Conservation (phyloP, 306 rosid species). For the Citrullus mucosospermus region DNA sequence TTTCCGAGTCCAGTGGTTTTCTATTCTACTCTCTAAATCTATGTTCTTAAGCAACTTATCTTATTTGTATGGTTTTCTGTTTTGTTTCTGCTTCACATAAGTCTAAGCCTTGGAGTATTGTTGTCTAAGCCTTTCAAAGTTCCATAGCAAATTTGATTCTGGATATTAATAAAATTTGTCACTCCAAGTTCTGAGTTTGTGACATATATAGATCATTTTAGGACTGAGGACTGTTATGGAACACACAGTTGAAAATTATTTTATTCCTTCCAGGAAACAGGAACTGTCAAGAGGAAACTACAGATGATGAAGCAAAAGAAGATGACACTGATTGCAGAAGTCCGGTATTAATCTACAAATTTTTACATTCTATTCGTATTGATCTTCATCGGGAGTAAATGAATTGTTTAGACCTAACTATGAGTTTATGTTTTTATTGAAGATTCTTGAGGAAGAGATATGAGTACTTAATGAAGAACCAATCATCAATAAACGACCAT, state of each 20-base stretch:
- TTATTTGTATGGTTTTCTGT: background rate
- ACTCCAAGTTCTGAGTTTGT: background rate
- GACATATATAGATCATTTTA: background rate
- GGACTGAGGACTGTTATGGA: background rate
- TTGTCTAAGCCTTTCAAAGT: background rate
- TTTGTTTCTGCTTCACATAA: background rate
- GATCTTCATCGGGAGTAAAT: background rate
- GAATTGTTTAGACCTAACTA: background rate
- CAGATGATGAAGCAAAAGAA: constrained; percentile 43
- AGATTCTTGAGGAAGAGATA: constrained; percentile 70
- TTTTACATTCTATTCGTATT: background rate
- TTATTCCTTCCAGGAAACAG: constrained; percentile 46
- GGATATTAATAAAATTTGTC: background rate
- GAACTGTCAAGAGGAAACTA: constrained; percentile 46
- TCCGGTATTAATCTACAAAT: constrained; percentile 32
- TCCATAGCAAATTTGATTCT: background rate
- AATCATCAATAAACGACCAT: constrained; percentile 19
- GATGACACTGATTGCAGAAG: constrained; percentile 56
- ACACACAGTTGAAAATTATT: background rate
- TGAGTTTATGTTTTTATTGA: constrained; percentile 12
- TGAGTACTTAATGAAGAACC: constrained; percentile 37
- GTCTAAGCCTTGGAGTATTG: background rate
- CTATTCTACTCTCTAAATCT: background rate
- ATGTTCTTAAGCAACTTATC: background rate
- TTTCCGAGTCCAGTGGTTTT: background rate